Conservation (phyloP, 2,329 filamentous ascomycete genomes). For the Epicoccum nigrum region DNA sequence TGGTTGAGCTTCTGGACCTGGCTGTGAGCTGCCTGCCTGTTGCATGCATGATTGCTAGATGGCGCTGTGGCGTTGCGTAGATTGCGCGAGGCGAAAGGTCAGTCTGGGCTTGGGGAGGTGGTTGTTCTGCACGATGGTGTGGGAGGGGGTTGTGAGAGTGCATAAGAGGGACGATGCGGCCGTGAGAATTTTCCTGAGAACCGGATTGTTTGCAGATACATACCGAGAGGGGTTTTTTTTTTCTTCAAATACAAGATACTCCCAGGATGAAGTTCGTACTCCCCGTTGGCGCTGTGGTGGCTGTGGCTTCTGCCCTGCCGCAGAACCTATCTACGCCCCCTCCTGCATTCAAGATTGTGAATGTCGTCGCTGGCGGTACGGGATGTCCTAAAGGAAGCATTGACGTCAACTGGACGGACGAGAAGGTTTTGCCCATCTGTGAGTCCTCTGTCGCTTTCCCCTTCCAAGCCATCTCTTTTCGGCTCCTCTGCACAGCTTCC, state of each 20-base stretch:
- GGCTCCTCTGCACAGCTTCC: no score
- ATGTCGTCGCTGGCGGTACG: constrained; percentile 40
- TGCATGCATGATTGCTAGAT: no score
- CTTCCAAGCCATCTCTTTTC: background rate
- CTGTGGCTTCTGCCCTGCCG: constrained; percentile 1
- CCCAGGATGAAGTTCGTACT: no score
- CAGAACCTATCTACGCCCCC: constrained; percentile 22
- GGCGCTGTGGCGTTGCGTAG: no score
- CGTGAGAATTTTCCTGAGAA: no score
- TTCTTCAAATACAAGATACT: no score
- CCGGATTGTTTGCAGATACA: no score
- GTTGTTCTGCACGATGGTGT: background rate
- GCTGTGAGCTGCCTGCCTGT: no score
- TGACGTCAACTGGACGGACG: constrained; percentile 41
- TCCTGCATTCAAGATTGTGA: constrained; percentile 40
- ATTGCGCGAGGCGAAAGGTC: no score
- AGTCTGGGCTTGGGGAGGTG: background rate
- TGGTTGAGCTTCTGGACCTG: no score
- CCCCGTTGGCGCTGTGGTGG: background rate
- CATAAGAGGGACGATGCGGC: background rate
- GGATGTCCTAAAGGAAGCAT: constrained; percentile 47
- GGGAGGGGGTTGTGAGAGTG: background rate
- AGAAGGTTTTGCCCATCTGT: constrained; percentile 41
- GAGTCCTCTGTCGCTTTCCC: constrained; percentile 7
- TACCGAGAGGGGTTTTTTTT: no score